Evolutionary conservation across 495 filamentous ascomycete genomes (phyloP).

Genomic region (Hyaloscypha hepaticicola): DNA sequence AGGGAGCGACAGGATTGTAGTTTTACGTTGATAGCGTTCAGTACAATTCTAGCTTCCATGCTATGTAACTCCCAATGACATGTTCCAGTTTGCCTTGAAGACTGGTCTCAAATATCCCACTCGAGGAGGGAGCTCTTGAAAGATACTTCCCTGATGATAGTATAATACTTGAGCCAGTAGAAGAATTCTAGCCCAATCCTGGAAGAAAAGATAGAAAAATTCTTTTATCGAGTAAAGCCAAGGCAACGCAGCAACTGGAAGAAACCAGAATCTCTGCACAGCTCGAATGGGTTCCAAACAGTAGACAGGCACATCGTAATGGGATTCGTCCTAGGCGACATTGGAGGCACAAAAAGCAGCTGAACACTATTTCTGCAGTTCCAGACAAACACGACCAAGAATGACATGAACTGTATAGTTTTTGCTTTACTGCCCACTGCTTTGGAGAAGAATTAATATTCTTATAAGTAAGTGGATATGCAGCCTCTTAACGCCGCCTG

Average conservation of each 20-base stretch:
- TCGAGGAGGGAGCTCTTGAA: neutral
- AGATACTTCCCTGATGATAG: neutral
- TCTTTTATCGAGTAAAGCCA: neutral
- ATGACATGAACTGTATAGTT: neutral
- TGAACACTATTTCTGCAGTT: too few relatives aligned
- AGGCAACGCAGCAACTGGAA: neutral
- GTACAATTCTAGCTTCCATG: too few relatives aligned
- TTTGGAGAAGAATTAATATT: neutral
- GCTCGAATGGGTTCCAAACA: neutral
- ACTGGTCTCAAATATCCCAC: neutral
- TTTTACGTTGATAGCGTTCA: too few relatives aligned
- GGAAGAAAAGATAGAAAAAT: neutral
- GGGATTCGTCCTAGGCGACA: neutral
- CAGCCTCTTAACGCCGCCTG: neutral
- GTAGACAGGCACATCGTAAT: neutral
- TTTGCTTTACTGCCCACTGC: neutral
- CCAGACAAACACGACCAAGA: too few relatives aligned
- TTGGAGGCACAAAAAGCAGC: neutral
- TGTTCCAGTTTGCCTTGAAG: constrained; percentile 32
- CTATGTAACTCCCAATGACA: too few relatives aligned
- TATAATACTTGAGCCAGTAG: neutral
- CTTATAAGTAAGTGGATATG: neutral
- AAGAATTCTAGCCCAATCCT: neutral
- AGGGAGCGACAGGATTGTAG: too few relatives aligned
- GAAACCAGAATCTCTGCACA: neutral